Conservation (phyloP, 192 early-diverging fungal genomes). For the Thoreauomyces humboldtii region DNA sequence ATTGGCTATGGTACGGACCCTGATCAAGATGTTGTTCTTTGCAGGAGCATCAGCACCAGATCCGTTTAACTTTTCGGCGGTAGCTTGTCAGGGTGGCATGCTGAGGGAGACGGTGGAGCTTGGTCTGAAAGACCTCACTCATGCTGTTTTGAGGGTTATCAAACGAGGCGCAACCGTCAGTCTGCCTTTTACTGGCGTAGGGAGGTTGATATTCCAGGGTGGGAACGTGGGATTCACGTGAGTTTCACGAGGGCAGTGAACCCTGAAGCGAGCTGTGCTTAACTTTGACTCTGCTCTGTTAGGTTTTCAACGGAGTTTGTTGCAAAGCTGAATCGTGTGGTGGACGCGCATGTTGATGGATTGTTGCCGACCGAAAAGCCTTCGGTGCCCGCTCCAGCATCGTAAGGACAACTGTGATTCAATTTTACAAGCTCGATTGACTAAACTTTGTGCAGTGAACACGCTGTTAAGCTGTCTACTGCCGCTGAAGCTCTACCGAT, state of each 20-base stretch:
- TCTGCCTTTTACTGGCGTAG: slow-evolving; percentile 32
- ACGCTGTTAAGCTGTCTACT: too few species aligned
- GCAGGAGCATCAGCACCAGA: slow-evolving; percentile 34
- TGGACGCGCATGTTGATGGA: too few species aligned
- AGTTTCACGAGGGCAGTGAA: too few species aligned
- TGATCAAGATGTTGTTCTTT: neutral
- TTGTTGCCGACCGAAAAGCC: too few species aligned
- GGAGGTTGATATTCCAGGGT: slow-evolving; percentile 38
- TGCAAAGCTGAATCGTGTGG: slow-evolving; percentile 4
- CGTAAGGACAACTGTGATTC: too few species aligned
- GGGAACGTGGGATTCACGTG: slow-evolving; percentile 38
- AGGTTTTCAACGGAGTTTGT: slow-evolving; percentile 16
- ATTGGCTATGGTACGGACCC: too few species aligned
- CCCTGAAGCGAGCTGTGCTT: neutral
- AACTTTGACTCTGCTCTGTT: neutral
- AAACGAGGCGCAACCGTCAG: slow-evolving; percentile 29
- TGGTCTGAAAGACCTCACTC: slow-evolving; percentile 47
- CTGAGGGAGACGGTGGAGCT: slow-evolving; percentile 44
- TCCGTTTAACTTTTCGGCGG: slow-evolving; percentile 41
- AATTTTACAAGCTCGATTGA: too few species aligned
- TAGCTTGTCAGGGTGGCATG: slow-evolving; percentile 32
- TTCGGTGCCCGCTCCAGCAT: too few species aligned
- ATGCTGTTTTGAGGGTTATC: slow-evolving; percentile 37
- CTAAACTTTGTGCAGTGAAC: too few species aligned
- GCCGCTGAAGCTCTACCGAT: too few species aligned